phyloP scores from a whole-genome alignment of 192 early-diverging fungal species.

The Umbelopsis sp. region DNA sequence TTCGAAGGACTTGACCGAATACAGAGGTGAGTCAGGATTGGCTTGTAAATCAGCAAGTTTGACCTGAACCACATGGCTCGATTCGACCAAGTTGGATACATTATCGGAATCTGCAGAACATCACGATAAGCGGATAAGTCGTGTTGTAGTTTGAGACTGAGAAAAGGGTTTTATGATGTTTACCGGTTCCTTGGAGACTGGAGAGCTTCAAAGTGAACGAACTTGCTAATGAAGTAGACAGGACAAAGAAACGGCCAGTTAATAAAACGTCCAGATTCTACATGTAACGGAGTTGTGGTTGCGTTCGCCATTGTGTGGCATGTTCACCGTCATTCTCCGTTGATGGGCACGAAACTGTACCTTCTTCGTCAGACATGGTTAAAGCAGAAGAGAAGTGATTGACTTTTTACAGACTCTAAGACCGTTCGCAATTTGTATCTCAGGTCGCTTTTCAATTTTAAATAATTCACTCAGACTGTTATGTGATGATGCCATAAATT shows the following conservation, averaged over 20 bases:
- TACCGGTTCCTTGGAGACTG: not conserved
- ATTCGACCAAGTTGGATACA: constrained; percentile 41
- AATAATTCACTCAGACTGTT: too few species aligned
- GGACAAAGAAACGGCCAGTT: not conserved
- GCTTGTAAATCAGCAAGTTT: constrained; percentile 64
- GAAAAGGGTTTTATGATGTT: not conserved
- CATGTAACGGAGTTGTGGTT: too few species aligned
- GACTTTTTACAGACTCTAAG: too few species aligned
- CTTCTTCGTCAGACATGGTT: not conserved
- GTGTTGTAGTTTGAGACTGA: not conserved
- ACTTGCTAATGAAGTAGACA: not conserved
- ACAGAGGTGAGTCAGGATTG: constrained; percentile 75
- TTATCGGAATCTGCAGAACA: not conserved
- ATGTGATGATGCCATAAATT: too few species aligned
- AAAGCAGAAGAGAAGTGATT: not conserved
- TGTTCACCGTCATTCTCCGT: too few species aligned
- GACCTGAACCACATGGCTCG: constrained; percentile 52
- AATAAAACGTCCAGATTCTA: not conserved
- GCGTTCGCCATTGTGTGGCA: too few species aligned
- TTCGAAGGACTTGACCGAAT: constrained; percentile 79
- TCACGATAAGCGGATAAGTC: not conserved
- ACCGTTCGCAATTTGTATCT: too few species aligned
- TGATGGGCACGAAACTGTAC: too few species aligned
- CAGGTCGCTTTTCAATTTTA: too few species aligned
- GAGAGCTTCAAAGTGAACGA: constrained; percentile 2